Conservation (phyloP, 164 flowering plant genomes). For the Stephania yunnanensis region DNA sequence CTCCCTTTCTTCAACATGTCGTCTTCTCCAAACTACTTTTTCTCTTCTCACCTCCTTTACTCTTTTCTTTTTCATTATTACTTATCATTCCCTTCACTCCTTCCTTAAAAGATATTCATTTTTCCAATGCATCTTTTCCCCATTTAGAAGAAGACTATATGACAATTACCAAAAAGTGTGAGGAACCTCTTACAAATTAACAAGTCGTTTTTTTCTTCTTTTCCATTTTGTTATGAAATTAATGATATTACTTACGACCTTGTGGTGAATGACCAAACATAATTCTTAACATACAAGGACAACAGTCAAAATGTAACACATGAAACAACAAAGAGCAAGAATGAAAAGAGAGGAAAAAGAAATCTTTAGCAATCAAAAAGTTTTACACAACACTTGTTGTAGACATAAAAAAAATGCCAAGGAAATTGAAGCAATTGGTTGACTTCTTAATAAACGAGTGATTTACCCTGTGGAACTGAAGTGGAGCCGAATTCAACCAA, state of each 20-base stretch:
- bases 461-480: slow-evolving; percentile 68
- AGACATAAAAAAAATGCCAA: background rate
- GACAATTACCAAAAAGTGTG: background rate
- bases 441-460: background rate
- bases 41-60: background rate
- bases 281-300: background rate
- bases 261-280: background rate
- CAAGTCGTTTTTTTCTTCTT: background rate
- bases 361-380: background rate
- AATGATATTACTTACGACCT: background rate
- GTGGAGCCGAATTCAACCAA: slow-evolving; percentile 90
- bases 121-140: background rate
- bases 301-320: background rate
- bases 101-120: background rate
- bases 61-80: background rate
- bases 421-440: background rate
- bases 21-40: background rate
- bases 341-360: background rate
- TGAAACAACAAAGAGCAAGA: background rate
- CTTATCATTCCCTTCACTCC: background rate
- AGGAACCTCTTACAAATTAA: background rate
- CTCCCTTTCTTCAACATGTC: background rate
- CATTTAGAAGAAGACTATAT: background rate
- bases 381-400: background rate
- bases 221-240: background rate